Evolutionary conservation across 2,329 filamentous ascomycete species (phyloP), one percentile per base, ranked within the genome.

Genomic region (Colletotrichum liaoningense): DNA sequence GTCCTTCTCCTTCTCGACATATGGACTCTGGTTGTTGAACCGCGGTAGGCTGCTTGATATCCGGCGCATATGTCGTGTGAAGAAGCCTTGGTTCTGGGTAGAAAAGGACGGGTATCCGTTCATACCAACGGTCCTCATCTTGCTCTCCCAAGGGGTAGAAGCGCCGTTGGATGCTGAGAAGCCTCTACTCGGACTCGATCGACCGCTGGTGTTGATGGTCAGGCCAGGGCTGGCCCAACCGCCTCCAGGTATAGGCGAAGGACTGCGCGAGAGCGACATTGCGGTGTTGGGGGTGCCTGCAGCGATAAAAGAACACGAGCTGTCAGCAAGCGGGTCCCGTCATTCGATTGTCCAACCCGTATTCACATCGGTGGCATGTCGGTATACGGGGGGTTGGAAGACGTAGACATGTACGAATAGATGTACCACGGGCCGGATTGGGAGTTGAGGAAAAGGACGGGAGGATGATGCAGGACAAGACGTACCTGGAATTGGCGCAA

Each of bases 191-290:
- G 94, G 93, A 80, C 92, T 95, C 49, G 91, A 90, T 77, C 90
- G 89, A 74, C 93, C 93, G 81, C 93, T 94, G 72, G 85, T 82
- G 76, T 90, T 91, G 74, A 93, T 91, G 79, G 91, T 93, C 80
- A 94, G 88, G 76, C 92, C 94, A 69, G 93, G 95, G 84, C 93
- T 97, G 69, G 94, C 91, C 95, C 96, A 98, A 78, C 95, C 95
- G 80, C 94, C 95, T 79, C 93, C 93, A 74, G 92, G 93, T 75
- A 91, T 89, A 75, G 95, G 96, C 69, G 95, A 98, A 63, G 95
- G 94, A 80, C 94, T 97, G 84, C 95, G 92, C 77, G 95, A 97
- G 75, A 96, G 86, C 77, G 94, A 94, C 95, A 98, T 98, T 79
- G 86, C 84, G 77, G 83, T 79, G 78, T 84, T 87, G 56, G 90